These are phyloP conservation scores for Lenzites betulinus DNA, from an alignment of 768 basidiomycete genomes.

Conservation along the genomic window DNA sequence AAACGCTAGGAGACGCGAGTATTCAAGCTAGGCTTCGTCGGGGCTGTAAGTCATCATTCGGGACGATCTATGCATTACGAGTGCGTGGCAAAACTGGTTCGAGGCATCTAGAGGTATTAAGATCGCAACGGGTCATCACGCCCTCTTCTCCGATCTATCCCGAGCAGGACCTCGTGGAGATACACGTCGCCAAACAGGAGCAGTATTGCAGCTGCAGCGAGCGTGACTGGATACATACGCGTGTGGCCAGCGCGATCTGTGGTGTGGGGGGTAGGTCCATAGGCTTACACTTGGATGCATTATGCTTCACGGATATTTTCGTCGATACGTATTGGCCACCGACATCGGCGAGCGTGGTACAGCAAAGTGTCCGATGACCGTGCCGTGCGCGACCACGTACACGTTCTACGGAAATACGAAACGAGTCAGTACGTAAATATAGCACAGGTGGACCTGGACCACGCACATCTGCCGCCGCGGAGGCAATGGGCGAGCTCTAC, in stretches of 20 bases:
- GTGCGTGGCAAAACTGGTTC: not conserved
- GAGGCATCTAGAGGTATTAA: slow-evolving; percentile 10
- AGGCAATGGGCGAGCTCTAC: slow-evolving; percentile 97
- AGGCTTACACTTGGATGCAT: slow-evolving; percentile 44
- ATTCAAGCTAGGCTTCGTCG: not conserved
- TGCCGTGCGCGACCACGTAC: slow-evolving; percentile 87
- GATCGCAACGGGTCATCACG: slow-evolving; percentile 16
- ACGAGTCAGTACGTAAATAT: slow-evolving; percentile 12
- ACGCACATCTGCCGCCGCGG: slow-evolving; percentile 89
- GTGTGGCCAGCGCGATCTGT: not conserved
- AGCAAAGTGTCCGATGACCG: slow-evolving; percentile 84
- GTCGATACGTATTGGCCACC: slow-evolving; percentile 91
- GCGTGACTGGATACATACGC: slow-evolving; percentile 59
- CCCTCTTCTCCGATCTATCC: slow-evolving; percentile 30
- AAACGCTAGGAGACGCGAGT: not conserved
- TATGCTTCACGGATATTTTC: slow-evolving; percentile 93
- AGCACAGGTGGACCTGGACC: not conserved
- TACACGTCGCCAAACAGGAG: slow-evolving; percentile 82
- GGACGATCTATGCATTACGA: slow-evolving; percentile 9
- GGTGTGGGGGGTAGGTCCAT: not conserved
- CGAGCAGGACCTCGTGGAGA: slow-evolving; percentile 52
- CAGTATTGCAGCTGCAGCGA: slow-evolving; percentile 82
- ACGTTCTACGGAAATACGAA: slow-evolving; percentile 65
- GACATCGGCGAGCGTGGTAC: slow-evolving; percentile 89
- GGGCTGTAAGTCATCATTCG: not conserved